Percentiles rank a stretch among this genome's conserved stretches.
phyloP scores from a whole-genome alignment of 306 rosid species.

The Herpetospermum pedunculosum region DNA sequence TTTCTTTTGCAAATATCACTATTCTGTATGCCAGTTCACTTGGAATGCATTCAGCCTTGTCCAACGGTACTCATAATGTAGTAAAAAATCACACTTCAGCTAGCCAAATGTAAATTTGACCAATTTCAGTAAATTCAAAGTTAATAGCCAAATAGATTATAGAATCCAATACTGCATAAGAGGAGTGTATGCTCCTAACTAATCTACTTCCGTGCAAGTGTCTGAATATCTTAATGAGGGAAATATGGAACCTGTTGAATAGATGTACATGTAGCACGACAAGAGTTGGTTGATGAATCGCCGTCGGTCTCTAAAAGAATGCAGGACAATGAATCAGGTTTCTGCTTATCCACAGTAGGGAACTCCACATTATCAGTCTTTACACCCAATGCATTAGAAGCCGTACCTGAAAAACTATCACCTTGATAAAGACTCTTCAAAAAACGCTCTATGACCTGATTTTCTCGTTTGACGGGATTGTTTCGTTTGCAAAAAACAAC shows the following conservation, averaged over 20 bases:
- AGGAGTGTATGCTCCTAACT: not conserved
- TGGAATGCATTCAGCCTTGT: not conserved
- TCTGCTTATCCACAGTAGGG: slow-evolving; percentile 14
- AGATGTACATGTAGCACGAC: slow-evolving; percentile 21
- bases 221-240: not conserved
- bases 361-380: slow-evolving; percentile 5
- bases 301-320: slow-evolving; percentile 6
- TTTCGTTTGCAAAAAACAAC: not conserved
- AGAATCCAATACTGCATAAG: not conserved
- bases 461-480: not conserved
- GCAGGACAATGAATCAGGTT: slow-evolving; percentile 16
- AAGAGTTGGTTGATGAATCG: slow-evolving; percentile 18
- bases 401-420: not conserved
- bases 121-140: not conserved
- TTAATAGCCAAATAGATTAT: not conserved
- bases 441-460: not conserved
- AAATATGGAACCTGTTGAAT: slow-evolving; percentile 40
- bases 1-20: not conserved
- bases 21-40: not conserved
- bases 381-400: slow-evolving; percentile 2
- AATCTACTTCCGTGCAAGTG: not conserved
- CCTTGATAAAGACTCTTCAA: not conserved
- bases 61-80: not conserved
- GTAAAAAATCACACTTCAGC: not conserved
- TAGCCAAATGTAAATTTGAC: not conserved